Conservation (phyloP, 257 asterid species). For the Ajuga chamaepitys region DNA sequence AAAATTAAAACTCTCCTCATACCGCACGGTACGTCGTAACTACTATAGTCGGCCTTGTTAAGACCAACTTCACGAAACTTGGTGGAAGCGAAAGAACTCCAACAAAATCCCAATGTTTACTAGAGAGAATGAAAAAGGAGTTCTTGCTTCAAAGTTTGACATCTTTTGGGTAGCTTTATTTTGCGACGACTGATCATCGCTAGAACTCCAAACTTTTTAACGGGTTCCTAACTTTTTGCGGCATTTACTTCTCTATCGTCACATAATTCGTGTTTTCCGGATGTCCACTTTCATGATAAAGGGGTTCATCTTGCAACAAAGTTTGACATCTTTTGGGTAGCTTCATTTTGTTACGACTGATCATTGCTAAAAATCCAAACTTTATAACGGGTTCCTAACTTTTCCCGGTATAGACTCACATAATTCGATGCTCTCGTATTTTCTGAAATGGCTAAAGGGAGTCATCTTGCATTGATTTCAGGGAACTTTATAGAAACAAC, state of each 20-base stretch:
- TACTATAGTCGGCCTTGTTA: no score
- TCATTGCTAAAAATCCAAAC: background rate
- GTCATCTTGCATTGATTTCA: conserved; percentile 23
- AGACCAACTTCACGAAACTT: no score
- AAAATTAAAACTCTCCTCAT: no score
- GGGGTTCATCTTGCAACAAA: background rate
- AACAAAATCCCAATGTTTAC: no score
- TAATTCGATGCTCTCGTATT: background rate
- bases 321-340: background rate
- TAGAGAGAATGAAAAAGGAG: background rate
- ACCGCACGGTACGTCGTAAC: no score
- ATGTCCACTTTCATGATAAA: no score
- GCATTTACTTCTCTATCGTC: background rate
- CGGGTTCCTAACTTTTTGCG: background rate
- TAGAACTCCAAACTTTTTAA: background rate
- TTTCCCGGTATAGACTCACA: background rate
- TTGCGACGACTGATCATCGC: background rate
- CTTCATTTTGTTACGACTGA: background rate
- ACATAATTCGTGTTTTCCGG: no score
- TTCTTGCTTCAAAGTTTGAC: background rate
- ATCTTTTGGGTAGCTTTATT: background rate
- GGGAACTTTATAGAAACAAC: conserved; percentile 69
- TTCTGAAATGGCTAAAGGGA: background rate
- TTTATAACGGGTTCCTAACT: background rate
- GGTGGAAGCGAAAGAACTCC: no score